phyloP scores from a whole-genome alignment of 1,284 basidiomycete species.

The Pyrrhoderma noxium region DNA sequence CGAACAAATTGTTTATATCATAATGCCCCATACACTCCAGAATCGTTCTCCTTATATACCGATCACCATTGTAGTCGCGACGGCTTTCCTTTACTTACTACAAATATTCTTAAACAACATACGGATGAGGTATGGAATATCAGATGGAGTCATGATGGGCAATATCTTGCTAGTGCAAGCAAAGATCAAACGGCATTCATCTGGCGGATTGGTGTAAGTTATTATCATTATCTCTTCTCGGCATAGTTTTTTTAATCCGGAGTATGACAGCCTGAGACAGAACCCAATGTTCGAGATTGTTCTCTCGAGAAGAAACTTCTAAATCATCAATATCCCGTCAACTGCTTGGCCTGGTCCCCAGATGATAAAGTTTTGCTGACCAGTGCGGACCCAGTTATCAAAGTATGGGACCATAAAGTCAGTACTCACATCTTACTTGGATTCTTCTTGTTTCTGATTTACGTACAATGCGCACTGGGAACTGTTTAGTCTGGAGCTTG shows the following conservation, averaged over 20 bases:
- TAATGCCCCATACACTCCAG: slow-evolving; percentile 51
- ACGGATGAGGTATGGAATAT: slow-evolving; percentile 93
- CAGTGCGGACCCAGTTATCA: slow-evolving; percentile 70
- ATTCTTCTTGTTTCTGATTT: too few species aligned
- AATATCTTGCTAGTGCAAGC: slow-evolving; percentile 80
- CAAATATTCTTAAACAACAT: slow-evolving; percentile 80
- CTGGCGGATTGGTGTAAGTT: slow-evolving; percentile 76
- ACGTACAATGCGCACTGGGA: not conserved
- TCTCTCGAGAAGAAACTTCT: slow-evolving; percentile 49
- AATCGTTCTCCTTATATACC: slow-evolving; percentile 73
- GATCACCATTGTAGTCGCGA: slow-evolving; percentile 80
- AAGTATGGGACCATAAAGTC: slow-evolving; percentile 85
- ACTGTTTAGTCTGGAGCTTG: slow-evolving; percentile 57
- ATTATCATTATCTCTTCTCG: not conserved
- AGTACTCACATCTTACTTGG: too few species aligned
- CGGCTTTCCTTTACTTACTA: slow-evolving; percentile 80
- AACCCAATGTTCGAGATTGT: slow-evolving; percentile 51
- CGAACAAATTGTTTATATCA: slow-evolving; percentile 75
- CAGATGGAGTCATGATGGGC: slow-evolving; percentile 90
- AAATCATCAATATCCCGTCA: slow-evolving; percentile 74
- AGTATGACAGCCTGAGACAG: slow-evolving; percentile 38
- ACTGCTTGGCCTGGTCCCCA: slow-evolving; percentile 83
- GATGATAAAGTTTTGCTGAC: slow-evolving; percentile 81
- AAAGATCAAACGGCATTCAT: slow-evolving; percentile 85
- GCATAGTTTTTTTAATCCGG: not conserved